Conservation (phyloP, 352 stramenopile species). For the Halophytophthora batemanensis region DNA sequence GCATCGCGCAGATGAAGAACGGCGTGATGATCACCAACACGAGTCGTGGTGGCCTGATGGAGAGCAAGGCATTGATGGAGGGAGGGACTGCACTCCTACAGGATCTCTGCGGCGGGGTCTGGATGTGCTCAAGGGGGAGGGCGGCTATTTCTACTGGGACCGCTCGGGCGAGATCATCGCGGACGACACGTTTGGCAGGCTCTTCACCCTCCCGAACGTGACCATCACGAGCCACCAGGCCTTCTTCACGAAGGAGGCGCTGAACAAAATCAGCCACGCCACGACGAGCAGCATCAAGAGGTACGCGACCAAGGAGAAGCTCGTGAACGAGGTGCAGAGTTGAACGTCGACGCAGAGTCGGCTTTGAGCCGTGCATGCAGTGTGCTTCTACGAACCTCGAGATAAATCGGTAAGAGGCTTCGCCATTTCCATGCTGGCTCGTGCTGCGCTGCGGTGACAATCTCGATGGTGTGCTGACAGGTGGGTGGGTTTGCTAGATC, state of each 20-base stretch:
- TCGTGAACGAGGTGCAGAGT: constrained; percentile 44
- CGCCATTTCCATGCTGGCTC: too few relatives aligned
- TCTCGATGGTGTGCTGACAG: too few relatives aligned
- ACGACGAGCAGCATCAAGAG: constrained; percentile 59
- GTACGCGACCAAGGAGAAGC: constrained; percentile 23
- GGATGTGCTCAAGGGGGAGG: constrained; percentile 76
- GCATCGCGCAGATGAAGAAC: constrained; percentile 77
- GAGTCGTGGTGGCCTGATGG: constrained; percentile 71
- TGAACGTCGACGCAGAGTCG: too few relatives aligned
- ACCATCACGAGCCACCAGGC: constrained; percentile 66
- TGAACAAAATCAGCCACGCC: constrained; percentile 51
- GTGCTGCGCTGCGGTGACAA: too few relatives aligned
- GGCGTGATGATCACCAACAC: constrained; percentile 87
- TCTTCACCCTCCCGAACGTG: constrained; percentile 70
- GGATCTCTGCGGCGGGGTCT: constrained; percentile 73
- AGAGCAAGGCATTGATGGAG: constrained; percentile 72
- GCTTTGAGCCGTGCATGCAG: too few relatives aligned
- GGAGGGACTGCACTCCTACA: constrained; percentile 61
- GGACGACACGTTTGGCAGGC: constrained; percentile 42
- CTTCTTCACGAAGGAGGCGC: constrained; percentile 65
- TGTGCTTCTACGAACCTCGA: too few relatives aligned
- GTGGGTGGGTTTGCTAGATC: too few relatives aligned
- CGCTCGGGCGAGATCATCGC: constrained; percentile 46
- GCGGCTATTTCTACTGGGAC: constrained; percentile 62
- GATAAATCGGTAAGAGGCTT: too few relatives aligned